Evolutionary conservation across 2,329 filamentous ascomycete species (phyloP).

Genomic region (Colletotrichum chlorophyti): DNA sequence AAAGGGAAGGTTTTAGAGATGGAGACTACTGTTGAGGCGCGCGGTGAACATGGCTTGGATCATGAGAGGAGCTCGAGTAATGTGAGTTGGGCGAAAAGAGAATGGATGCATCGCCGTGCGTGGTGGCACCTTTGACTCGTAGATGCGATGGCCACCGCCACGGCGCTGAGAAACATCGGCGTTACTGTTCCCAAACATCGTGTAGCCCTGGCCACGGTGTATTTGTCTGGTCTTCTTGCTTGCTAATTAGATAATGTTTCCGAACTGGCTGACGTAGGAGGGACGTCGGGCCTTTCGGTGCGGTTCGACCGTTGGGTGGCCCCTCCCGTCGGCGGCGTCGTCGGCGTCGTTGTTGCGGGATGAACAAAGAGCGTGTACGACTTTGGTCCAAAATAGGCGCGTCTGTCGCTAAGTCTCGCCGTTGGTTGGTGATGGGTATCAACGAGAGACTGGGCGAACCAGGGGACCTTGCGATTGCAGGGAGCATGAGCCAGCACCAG

Average conservation of each 20-base stretch:
- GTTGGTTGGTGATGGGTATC: neutral
- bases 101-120: neutral
- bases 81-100: neutral
- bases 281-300: neutral
- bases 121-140: neutral
- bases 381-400: neutral
- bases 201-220: too few species aligned
- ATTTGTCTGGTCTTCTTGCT: neutral
- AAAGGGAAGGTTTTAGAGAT: neutral
- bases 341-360: neutral
- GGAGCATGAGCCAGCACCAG: conserved; percentile 10
- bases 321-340: too few species aligned
- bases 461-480: conserved; percentile 9
- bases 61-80: neutral
- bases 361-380: conserved; percentile 1
- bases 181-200: too few species aligned
- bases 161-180: neutral
- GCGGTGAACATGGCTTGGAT: conserved; percentile 1
- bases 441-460: neutral
- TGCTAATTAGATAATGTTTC: too few species aligned
- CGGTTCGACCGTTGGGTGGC: conserved; percentile 16
- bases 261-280: neutral
- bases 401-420: neutral
- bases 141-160: neutral
- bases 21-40: conserved; percentile 7